These are phyloP conservation scores for Phialocephala subalpina DNA, from an alignment of 2,329 filamentous ascomycete species.

Conservation along the genomic window DNA sequence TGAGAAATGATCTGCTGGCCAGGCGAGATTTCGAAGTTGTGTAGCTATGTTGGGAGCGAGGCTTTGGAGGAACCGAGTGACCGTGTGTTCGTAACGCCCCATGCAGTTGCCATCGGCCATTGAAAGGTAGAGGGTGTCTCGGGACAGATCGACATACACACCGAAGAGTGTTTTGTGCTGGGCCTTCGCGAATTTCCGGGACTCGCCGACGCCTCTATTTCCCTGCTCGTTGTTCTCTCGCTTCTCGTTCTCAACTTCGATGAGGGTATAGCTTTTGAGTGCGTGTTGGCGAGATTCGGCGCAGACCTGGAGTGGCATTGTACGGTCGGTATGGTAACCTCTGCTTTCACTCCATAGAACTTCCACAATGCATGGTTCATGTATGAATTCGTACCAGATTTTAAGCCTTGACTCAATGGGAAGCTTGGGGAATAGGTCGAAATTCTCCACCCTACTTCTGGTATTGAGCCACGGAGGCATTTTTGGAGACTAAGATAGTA, in stretches of 20 bases:
- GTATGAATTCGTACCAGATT: constrained; percentile 29
- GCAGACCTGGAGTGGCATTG: background rate
- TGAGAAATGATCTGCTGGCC: no score
- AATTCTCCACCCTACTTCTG: no score
- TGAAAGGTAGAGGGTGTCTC: background rate
- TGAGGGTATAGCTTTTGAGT: background rate
- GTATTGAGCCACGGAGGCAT: no score
- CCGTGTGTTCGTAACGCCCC: background rate
- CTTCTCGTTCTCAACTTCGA: background rate
- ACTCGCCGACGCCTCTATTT: background rate
- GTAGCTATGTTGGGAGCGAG: background rate
- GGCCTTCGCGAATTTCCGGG: background rate
- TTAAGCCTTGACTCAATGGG: constrained; percentile 38
- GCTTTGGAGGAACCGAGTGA: background rate
- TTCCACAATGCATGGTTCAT: background rate
- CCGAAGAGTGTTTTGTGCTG: background rate
- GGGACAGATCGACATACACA: background rate
- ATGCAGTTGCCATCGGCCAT: background rate
- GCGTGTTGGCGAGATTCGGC: background rate
- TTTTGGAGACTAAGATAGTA: no score
- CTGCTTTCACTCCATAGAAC: background rate
- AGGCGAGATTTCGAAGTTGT: no score
- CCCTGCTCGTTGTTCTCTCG: background rate
- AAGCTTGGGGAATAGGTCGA: constrained; percentile 32
- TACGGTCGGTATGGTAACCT: background rate